These are phyloP conservation scores for Vitis hybrid DNA, from an alignment of 177 flowering plant genomes.

Conservation along the genomic window DNA sequence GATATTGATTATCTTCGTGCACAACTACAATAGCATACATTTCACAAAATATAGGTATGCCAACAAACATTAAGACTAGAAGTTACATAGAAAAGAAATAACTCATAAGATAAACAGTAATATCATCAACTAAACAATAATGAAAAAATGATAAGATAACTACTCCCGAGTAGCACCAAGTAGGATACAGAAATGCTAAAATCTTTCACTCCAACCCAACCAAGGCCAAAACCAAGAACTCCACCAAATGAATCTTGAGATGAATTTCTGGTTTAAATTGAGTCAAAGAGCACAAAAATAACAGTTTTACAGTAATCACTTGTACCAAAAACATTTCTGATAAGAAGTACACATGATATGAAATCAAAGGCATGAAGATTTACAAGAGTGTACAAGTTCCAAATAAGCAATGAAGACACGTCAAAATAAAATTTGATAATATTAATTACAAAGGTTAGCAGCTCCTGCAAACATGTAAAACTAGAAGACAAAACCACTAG, in stretches of 20 bases:
- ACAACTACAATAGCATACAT: too few relatives aligned
- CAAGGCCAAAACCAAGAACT: constrained; percentile 39
- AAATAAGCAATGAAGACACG: not conserved
- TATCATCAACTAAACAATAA: not conserved
- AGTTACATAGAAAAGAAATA: not conserved
- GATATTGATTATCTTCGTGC: too few relatives aligned
- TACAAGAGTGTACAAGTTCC: not conserved
- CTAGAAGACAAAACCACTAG: too few relatives aligned
- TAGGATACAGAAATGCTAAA: constrained; percentile 49
- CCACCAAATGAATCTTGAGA: constrained; percentile 39
- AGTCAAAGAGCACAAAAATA: constrained; percentile 42
- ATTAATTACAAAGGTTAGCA: not conserved
- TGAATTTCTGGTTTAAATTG: constrained; percentile 35
- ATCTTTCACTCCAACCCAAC: constrained; percentile 24
- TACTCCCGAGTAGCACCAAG: constrained; percentile 5
- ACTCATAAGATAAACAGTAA: not conserved
- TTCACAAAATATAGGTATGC: too few relatives aligned
- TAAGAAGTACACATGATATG: not conserved
- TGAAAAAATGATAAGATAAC: constrained; percentile 2
- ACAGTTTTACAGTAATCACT: constrained; percentile 4
- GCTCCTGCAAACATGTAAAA: too few relatives aligned
- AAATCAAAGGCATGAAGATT: not conserved
- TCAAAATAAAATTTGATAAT: not conserved
- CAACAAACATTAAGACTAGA: too few relatives aligned
- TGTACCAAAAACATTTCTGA: not conserved